Base-by-base conservation (phyloP, 768 basidiomycete genomes). In the Bullera alba region DNA sequence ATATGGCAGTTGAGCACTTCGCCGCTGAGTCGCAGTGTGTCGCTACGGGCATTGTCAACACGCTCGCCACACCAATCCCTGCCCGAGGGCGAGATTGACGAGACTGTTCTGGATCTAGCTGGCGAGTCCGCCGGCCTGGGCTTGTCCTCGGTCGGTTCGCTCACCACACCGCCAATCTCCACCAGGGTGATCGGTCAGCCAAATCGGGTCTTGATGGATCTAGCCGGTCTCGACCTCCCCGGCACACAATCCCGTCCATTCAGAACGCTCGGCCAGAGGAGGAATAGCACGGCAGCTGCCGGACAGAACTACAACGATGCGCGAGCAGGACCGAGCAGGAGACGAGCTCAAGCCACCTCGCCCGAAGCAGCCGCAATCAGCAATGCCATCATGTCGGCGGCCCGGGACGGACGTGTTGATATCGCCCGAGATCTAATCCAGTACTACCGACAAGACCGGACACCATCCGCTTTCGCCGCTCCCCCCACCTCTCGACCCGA, bases 381-480 rank as follows among this genome's bases (percentile, higher is more conserved):
- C 10, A 34, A 34, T n/a, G 32, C 32, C 10, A n/a, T 10, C n/a
- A n/a, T n/a, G 10, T 34, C 32, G 12, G n/a, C n/a, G n/a, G n/a
- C n/a, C n/a, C n/a, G n/a, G n/a, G n/a, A n/a, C n/a, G n/a, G n/a
- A n/a, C n/a, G n/a, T n/a, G 38, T 12, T 3, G 45, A 48, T 3
- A 43, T 46, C 3, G 42, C 57, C 4, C 21, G 55, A 2, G 26
- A 35, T 6, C 17, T 67, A 14, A 45, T 65, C 27, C 25, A 42
- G 23, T 57, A 62, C 28, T 72, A 69, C 43, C 55, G 69, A 39
- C 56, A 60, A n/a, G 53, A 61, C 5, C 44, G 61, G 4, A 28
- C 38, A 2, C 42, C 21, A 7, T 21, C 23, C 10, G 38, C n/a
- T 34, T n/a, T 34, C n/a, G n/a, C n/a, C n/a, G n/a, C n/a, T n/a